Evolutionary conservation across 768 basidiomycete species (phyloP).

Genomic region (Trametes sanguinea): DNA sequence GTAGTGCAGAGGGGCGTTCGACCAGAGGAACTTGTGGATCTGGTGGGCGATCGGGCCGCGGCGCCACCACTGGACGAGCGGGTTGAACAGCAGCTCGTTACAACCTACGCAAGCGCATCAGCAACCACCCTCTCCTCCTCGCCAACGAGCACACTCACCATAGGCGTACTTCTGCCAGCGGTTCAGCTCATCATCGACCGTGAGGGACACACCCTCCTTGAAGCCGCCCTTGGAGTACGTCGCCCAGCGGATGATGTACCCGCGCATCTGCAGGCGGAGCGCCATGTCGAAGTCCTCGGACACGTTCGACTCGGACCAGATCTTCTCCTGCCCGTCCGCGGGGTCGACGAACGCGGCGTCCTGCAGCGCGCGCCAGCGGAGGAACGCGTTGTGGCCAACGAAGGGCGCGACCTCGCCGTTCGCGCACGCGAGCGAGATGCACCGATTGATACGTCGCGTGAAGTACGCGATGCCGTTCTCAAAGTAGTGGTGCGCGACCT

Average conservation of each 20-base stretch:
- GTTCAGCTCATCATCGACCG: conserved; percentile 88
- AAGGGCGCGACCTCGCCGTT: conserved; percentile 49
- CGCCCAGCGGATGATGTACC: conserved; percentile 60
- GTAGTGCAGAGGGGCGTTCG: conserved; percentile 50
- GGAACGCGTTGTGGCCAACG: conserved; percentile 54
- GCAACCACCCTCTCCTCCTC: conserved; percentile 3
- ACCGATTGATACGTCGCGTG: conserved; percentile 50
- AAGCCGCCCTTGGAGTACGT: conserved; percentile 84
- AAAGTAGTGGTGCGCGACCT: conserved; percentile 56
- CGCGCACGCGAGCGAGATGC: conserved; percentile 41
- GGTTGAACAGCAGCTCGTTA: conserved; percentile 78
- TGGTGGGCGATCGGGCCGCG: conserved; percentile 81
- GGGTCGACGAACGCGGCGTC: conserved; percentile 55
- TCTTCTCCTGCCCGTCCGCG: conserved; percentile 51
- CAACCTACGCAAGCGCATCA: conserved; percentile 44
- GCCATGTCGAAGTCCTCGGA: conserved; percentile 76
- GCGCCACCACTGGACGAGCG: conserved; percentile 75
- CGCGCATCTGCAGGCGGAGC: conserved; percentile 57
- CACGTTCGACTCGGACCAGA: conserved; percentile 69
- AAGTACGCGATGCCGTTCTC: conserved; percentile 52
- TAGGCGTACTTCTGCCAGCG: conserved; percentile 91
- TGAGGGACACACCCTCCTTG: conserved; percentile 90
- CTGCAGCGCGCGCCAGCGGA: conserved; percentile 61
- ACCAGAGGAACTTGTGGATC: conserved; percentile 78
- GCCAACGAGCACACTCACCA: conserved; percentile 41